phyloP scores from a whole-genome alignment of 2,329 filamentous ascomycete genomes.

The Arthrinium puccinioides region DNA sequence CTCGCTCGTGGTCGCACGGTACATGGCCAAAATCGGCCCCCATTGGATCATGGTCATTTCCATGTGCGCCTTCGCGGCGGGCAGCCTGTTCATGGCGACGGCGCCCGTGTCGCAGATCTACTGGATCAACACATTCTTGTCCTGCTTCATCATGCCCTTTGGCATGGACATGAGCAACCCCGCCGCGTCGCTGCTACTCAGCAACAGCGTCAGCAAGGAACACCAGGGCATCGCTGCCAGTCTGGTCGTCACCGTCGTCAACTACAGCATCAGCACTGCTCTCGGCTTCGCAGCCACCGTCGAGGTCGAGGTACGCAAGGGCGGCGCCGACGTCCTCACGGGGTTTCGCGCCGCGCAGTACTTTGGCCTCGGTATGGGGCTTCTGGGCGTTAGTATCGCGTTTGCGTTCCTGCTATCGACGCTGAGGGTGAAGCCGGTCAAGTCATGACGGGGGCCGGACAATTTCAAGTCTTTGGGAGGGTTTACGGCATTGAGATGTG shows the following conservation, averaged over 20 bases:
- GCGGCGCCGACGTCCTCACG: constrained; percentile 6
- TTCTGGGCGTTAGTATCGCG: constrained; percentile 12
- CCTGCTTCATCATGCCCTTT: constrained; percentile 46
- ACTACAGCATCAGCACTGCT: constrained; percentile 60
- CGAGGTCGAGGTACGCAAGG: constrained; percentile 32
- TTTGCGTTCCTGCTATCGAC: too few species aligned
- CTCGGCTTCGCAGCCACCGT: constrained; percentile 47
- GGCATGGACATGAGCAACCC: constrained; percentile 64
- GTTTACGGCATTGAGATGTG: too few species aligned
- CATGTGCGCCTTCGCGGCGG: constrained; percentile 21
- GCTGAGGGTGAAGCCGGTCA: too few species aligned
- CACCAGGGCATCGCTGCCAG: constrained; percentile 20
- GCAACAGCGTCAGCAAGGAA: constrained; percentile 38
- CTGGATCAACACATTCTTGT: constrained; percentile 47
- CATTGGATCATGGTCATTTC: constrained; percentile 22
- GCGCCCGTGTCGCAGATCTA: constrained; percentile 42
- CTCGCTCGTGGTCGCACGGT: constrained; percentile 17
- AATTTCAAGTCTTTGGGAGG: too few species aligned
- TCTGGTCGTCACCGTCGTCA: constrained; percentile 45
- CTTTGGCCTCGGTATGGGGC: constrained; percentile 14
- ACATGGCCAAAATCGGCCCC: constrained; percentile 22
- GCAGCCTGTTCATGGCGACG: constrained; percentile 22
- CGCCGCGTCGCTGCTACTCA: constrained; percentile 52
- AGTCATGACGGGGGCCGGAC: too few species aligned
- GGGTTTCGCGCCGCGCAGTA: constrained; percentile 16